These are phyloP conservation scores for Plasmopara muralis DNA, from an alignment of 352 stramenopile genomes.

Conservation along the genomic window DNA sequence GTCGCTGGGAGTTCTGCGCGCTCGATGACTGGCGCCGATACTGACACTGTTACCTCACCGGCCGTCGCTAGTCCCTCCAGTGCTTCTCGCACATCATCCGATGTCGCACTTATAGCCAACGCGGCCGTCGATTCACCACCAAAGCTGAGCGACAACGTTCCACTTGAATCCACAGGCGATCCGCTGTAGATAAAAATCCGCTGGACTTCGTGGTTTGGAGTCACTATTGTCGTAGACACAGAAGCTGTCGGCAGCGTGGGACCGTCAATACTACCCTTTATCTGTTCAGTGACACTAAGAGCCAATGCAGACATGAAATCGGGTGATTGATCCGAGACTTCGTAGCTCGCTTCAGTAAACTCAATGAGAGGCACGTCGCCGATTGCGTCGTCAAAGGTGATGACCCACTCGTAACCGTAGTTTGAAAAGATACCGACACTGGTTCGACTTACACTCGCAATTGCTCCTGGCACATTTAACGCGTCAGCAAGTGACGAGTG, in stretches of 20 bases:
- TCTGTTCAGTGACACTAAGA: constrained; percentile 29
- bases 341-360: constrained; percentile 10
- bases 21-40: constrained; percentile 17
- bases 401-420: constrained; percentile 63
- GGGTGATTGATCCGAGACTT: constrained; percentile 10
- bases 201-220: constrained; percentile 43
- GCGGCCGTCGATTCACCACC: constrained; percentile 48
- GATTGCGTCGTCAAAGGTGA: constrained; percentile 51
- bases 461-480: constrained; percentile 11
- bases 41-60: constrained; percentile 39
- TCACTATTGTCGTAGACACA: constrained; percentile 24
- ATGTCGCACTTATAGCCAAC: constrained; percentile 38
- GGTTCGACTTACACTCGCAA: constrained; percentile 31
- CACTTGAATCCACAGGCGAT: constrained; percentile 53
- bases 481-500: constrained; percentile 12
- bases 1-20: constrained; percentile 27
- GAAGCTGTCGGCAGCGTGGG: constrained; percentile 12
- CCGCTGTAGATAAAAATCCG: constrained; percentile 61
- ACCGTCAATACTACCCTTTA: constrained; percentile 35
- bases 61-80: constrained; percentile 68
- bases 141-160: constrained; percentile 50
- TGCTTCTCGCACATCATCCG: constrained; percentile 36
- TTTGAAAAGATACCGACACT: constrained; percentile 37
- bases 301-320: constrained; percentile 24
- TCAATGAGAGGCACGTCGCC: constrained; percentile 45